Evolutionary conservation across 768 basidiomycete genomes (phyloP).

Genomic region (Pleurotus sapidus): DNA sequence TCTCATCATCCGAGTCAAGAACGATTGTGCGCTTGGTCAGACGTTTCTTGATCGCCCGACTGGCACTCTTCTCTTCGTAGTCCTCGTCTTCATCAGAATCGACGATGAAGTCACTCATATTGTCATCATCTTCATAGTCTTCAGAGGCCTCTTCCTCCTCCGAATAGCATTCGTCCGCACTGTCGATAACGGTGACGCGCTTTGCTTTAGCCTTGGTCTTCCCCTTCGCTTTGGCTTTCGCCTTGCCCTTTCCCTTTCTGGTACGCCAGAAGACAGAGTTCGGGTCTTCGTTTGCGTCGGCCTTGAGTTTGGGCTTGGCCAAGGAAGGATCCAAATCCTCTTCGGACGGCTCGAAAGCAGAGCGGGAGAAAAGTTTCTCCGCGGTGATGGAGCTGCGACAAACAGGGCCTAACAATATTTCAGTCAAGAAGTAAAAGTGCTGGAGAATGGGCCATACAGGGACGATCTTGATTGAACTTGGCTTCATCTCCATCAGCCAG

Average conservation of each 20-base stretch:
- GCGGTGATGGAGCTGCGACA: conserved; percentile 52
- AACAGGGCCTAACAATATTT: conserved; percentile 41
- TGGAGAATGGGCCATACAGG: conserved; percentile 36
- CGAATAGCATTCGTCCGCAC: conserved; percentile 23
- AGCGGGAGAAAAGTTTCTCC: conserved; percentile 48
- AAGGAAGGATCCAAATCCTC: conserved; percentile 33
- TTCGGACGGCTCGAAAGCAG: conserved; percentile 61
- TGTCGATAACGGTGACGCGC: conserved; percentile 7
- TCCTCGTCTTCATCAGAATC: conserved; percentile 47
- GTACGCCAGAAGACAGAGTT: background rate
- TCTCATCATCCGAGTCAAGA: conserved; percentile 44
- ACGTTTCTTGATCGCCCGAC: conserved; percentile 33
- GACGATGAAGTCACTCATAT: conserved; percentile 52
- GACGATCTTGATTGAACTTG: conserved; percentile 42
- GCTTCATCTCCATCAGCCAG: conserved; percentile 32
- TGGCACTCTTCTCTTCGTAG: conserved; percentile 45
- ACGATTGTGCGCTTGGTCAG: conserved; percentile 33
- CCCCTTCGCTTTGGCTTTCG: conserved; percentile 16
- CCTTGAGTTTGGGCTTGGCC: conserved; percentile 29
- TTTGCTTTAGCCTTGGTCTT: conserved; percentile 16
- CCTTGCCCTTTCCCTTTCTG: conserved; percentile 23
- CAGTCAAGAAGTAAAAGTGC: background rate
- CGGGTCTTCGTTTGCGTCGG: conserved; percentile 17
- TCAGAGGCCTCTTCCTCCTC: conserved; percentile 23
- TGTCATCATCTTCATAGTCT: conserved; percentile 39